Conservation (phyloP, 192 early-diverging fungal species). For the Nowakowskiella sp. region DNA sequence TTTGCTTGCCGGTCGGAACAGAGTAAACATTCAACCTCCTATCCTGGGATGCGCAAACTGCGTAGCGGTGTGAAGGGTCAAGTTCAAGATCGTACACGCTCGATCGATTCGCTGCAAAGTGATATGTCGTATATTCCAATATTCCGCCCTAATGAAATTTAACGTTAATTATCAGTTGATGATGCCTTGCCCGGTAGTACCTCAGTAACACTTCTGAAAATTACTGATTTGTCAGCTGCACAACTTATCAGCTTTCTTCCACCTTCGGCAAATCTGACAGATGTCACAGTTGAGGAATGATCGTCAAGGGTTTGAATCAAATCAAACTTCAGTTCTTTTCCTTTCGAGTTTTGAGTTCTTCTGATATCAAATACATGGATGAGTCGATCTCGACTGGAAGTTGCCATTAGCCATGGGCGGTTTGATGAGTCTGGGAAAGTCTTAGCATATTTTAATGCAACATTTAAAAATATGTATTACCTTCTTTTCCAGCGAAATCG, state of each 20-base stretch:
- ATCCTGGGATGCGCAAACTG: conserved; percentile 63
- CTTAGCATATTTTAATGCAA: not conserved
- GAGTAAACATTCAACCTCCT: conserved; percentile 53
- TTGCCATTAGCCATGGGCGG: conserved; percentile 49
- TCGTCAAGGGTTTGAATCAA: conserved; percentile 74
- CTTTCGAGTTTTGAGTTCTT: not conserved
- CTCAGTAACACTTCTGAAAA: conserved; percentile 48
- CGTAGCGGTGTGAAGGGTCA: conserved; percentile 38
- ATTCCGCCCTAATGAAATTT: conserved; percentile 10
- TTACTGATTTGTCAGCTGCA: conserved; percentile 74
- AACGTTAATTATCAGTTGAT: not conserved
- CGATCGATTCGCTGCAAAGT: conserved; percentile 59
- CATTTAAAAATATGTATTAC: too few relatives aligned
- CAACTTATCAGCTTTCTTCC: conserved; percentile 66
- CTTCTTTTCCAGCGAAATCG: too few relatives aligned
- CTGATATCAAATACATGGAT: conserved; percentile 67
- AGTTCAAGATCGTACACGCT: conserved; percentile 69
- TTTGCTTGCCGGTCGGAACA: conserved; percentile 57
- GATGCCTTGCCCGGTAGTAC: not conserved
- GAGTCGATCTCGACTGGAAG: conserved; percentile 66
- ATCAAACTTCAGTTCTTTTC: conserved; percentile 36
- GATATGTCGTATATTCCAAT: conserved; percentile 45
- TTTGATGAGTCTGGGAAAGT: not conserved
- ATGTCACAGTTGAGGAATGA: conserved; percentile 74
- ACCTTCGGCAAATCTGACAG: conserved; percentile 55